phyloP scores from a whole-genome alignment of 306 rosid genomes.

The Alnus rubra region DNA sequence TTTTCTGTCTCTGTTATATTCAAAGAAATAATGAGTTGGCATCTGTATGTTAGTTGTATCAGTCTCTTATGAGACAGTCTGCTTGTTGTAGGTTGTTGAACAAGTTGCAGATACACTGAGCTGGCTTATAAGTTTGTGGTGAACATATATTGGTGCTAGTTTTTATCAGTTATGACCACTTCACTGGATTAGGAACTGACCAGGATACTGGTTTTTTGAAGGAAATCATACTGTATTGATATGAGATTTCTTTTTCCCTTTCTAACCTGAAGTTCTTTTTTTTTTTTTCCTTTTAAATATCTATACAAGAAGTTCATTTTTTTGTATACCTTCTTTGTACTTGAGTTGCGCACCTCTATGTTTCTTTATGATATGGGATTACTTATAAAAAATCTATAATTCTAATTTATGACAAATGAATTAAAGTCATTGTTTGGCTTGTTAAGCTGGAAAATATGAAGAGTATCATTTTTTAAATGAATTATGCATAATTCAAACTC shows the following conservation, averaged over 20 bases:
- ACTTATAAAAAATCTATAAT: no score
- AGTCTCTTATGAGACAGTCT: background rate
- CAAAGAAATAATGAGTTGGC: background rate
- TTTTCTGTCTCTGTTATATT: background rate
- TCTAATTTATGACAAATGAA: background rate
- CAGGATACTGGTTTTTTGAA: background rate
- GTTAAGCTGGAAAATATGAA: conserved; percentile 3
- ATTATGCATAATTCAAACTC: background rate
- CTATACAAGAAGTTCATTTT: no score
- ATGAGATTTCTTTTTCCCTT: background rate
- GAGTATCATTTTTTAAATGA: background rate
- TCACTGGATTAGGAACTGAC: background rate
- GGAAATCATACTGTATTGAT: background rate
- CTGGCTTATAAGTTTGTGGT: background rate
- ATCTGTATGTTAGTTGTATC: background rate
- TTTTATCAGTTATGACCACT: background rate
- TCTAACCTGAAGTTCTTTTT: background rate
- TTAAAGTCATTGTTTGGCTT: background rate
- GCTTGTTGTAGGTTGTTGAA: background rate
- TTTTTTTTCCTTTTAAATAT: no score
- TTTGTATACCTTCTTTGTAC: no score
- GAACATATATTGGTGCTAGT: background rate
- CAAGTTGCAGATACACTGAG: background rate
- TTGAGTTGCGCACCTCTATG: no score
- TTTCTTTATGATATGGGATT: no score